phyloP scores from a whole-genome alignment of 768 basidiomycete species.

The Calvatia gigantea region DNA sequence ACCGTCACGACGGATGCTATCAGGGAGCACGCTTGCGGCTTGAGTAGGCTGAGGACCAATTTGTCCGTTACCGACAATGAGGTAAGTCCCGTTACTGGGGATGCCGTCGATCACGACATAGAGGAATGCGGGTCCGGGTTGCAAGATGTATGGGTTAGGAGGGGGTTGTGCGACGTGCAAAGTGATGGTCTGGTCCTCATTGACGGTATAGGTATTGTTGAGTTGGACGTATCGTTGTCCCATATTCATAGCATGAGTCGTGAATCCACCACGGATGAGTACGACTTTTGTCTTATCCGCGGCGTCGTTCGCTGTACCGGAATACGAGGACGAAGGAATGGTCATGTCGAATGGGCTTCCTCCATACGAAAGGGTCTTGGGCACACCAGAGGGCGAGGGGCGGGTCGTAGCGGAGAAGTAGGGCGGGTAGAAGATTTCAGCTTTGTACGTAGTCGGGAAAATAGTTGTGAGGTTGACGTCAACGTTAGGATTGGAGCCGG shows the following conservation, averaged over 20 bases:
- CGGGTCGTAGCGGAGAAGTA: constrained; percentile 74
- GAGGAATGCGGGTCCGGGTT: constrained; percentile 83
- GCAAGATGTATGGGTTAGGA: constrained; percentile 81
- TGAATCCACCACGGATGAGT: constrained; percentile 80
- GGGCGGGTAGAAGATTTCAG: constrained; percentile 88
- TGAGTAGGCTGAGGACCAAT: constrained; percentile 67
- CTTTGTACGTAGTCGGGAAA: constrained; percentile 76
- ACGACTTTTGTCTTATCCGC: constrained; percentile 74
- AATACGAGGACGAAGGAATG: constrained; percentile 62
- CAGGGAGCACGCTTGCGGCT: constrained; percentile 43
- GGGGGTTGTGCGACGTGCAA: constrained; percentile 82
- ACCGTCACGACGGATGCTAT: constrained; percentile 39
- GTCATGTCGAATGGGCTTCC: constrained; percentile 76
- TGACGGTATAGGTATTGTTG: constrained; percentile 81
- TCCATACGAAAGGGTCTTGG: constrained; percentile 78
- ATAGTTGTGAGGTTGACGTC: constrained; percentile 64
- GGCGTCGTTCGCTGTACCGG: constrained; percentile 63
- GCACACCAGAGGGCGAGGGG: constrained; percentile 68
- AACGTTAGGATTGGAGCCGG: constrained; percentile 91
- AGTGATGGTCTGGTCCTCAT: constrained; percentile 70
- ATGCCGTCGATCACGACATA: constrained; percentile 84
- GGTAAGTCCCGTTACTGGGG: constrained; percentile 72
- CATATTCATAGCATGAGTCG: constrained; percentile 88
- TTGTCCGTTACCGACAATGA: constrained; percentile 77
- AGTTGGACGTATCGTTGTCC: constrained; percentile 80